Evolutionary conservation across 2,329 filamentous ascomycete species (phyloP).

Genomic region (Apiospora saccharicola): DNA sequence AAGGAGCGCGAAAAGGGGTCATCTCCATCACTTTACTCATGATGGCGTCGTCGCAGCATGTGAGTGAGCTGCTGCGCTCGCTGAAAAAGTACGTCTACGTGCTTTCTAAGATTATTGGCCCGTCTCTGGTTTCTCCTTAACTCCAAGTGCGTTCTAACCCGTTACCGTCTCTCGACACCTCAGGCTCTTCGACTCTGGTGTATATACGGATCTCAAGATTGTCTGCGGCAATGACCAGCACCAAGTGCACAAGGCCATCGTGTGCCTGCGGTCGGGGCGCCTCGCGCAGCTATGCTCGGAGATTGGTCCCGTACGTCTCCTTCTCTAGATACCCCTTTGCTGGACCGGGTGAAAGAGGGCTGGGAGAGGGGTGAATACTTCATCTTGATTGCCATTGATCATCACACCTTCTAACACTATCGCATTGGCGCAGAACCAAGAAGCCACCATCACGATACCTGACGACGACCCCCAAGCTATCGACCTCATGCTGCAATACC

Average conservation of each 20-base stretch:
- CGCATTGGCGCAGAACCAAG: no score
- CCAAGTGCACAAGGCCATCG: slow-evolving; percentile 30
- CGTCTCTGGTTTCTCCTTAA: background rate
- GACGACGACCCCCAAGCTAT: slow-evolving; percentile 31
- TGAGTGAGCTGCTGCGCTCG: slow-evolving; percentile 29
- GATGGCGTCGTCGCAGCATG: slow-evolving; percentile 28
- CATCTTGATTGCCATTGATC: no score
- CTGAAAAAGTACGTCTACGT: slow-evolving; percentile 24
- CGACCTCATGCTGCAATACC: slow-evolving; percentile 30
- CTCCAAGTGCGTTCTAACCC: background rate
- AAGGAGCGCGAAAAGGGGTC: background rate
- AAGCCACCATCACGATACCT: slow-evolving; percentile 26
- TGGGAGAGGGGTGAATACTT: no score
- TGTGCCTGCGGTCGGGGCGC: slow-evolving; percentile 28
- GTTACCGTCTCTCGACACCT: background rate
- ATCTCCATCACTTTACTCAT: background rate
- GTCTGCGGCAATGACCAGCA: slow-evolving; percentile 29
- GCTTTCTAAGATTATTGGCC: background rate
- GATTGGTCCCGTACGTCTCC: background rate
- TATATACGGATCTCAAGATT: slow-evolving; percentile 29
- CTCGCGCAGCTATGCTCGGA: slow-evolving; percentile 23
- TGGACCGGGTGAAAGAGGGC: background rate
- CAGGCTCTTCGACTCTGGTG: slow-evolving; percentile 29
- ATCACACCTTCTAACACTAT: no score
- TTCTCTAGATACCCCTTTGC: background rate